phyloP scores from a whole-genome alignment of 352 stramenopile species.

The Phytophthora melonis region DNA sequence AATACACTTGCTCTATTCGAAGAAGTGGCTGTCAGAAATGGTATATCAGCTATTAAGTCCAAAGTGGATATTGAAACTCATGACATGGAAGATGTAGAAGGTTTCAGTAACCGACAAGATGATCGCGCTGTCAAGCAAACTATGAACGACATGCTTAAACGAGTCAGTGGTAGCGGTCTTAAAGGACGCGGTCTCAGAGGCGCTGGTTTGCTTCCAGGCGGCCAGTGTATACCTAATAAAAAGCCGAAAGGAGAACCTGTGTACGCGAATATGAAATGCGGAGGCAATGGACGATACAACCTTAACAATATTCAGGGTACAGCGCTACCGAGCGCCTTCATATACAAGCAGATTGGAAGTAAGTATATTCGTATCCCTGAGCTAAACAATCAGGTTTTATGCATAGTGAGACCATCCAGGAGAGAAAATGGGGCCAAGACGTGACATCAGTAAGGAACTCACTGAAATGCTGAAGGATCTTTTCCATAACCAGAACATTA shows the following conservation, averaged over 20 bases:
- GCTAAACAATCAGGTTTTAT: background rate
- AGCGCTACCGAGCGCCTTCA: background rate
- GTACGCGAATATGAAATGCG: no score
- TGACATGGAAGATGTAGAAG: background rate
- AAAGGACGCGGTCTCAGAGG: no score
- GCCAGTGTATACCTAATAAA: no score
- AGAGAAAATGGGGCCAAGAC: background rate
- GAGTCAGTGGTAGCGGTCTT: background rate
- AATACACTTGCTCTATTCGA: background rate
- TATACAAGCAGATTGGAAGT: background rate
- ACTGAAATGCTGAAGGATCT: background rate
- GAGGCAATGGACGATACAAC: background rate
- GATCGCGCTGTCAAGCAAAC: background rate
- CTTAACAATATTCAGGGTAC: constrained; percentile 5
- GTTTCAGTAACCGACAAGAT: background rate
- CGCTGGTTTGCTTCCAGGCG: no score
- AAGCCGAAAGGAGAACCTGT: no score
- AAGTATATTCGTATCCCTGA: constrained; percentile 6
- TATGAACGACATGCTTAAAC: constrained; percentile 3
- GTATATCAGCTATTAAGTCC: background rate
- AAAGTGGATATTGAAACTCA: no score
- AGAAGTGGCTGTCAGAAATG: background rate
- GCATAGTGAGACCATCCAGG: background rate
- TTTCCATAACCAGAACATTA: background rate
- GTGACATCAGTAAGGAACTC: background rate